These are phyloP conservation scores for Dactylis glomerata DNA, from an alignment of 176 grass and related monocot species.

Conservation along the genomic window DNA sequence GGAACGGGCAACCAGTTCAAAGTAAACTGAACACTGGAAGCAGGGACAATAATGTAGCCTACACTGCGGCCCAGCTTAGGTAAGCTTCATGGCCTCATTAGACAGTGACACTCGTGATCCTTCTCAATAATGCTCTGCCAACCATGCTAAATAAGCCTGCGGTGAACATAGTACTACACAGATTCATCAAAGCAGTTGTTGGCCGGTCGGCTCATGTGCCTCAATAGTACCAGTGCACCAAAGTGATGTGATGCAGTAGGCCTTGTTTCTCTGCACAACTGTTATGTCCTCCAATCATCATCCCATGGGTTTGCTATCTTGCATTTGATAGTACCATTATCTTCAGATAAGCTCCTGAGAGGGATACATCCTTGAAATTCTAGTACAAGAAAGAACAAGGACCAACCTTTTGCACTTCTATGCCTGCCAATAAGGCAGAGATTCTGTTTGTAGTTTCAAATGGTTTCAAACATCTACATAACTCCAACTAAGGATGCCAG, in stretches of 20 bases:
- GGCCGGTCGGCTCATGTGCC: neutral
- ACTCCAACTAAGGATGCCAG: neutral
- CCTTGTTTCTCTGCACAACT: neutral
- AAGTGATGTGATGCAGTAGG: neutral
- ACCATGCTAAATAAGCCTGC: neutral
- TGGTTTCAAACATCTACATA: neutral
- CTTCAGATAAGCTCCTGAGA: neutral
- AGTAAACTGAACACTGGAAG: neutral
- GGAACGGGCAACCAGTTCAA: neutral
- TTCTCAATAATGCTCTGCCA: neutral
- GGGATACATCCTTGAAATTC: neutral
- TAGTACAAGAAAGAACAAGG: neutral
- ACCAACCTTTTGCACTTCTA: neutral
- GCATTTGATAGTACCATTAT: neutral
- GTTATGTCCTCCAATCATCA: neutral
- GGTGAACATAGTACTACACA: neutral
- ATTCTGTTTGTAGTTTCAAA: neutral
- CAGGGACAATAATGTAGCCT: neutral
- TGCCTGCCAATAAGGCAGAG: neutral
- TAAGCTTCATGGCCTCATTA: neutral
- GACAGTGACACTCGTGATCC: neutral
- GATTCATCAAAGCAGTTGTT: neutral
- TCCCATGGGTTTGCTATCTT: neutral
- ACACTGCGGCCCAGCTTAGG: neutral
- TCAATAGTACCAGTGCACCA: no score